Base-by-base conservation (phyloP, 1,284 basidiomycete genomes). In the Schizophyllum amplum region DNA sequence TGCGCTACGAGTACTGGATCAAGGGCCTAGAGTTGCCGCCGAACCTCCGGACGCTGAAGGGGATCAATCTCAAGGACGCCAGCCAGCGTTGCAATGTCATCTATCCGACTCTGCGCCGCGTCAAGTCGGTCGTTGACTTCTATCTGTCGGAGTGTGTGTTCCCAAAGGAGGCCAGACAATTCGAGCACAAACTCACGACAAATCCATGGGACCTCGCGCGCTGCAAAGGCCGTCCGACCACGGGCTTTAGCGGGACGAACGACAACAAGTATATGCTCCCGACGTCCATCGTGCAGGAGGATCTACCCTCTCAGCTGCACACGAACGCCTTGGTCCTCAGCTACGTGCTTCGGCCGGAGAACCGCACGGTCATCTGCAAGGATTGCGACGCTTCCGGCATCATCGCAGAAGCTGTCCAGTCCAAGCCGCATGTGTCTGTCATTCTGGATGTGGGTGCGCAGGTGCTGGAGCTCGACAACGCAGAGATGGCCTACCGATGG, bases 221-320 rank as follows among this genome's bases (percentile, higher is more conserved):
- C 57, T 56, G 55, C 5, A 74, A 67, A 54, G 50, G 50, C 0
- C 67, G 72, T 33, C 24, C 72, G 9, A 75, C 67, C 4, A 82
- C 78, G 3, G 81, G 81, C 0, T 83, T 83, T 62, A 82, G 79
- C 50, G 81, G 81, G 6, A 82, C 80, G 1, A 83, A 82, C 53
- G 81, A 83, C 61, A 75, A 75, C 27, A 70, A 66, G 50, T 75
- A 79, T 57, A 65, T 83, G 1, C 66, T 82, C 2, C 81, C 80
- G 0, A 69, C 69, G 0, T 73, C 75, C 0, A 77, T 82, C 48
- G 61, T 59, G 0, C 81, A 82, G 55, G 55, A 62, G 0, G 77
- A 82, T 57, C 71, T 71, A 0, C 60, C 69, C 0, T 67, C 70
- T 25, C 79, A 81, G 57, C 66, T 63, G 0, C 65, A 69, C n/a